Percentiles rank a stretch among this genome's conserved stretches.
Conservation (phyloP, 1,284 basidiomycete genomes). For the Boletus semigastroideus region DNA sequence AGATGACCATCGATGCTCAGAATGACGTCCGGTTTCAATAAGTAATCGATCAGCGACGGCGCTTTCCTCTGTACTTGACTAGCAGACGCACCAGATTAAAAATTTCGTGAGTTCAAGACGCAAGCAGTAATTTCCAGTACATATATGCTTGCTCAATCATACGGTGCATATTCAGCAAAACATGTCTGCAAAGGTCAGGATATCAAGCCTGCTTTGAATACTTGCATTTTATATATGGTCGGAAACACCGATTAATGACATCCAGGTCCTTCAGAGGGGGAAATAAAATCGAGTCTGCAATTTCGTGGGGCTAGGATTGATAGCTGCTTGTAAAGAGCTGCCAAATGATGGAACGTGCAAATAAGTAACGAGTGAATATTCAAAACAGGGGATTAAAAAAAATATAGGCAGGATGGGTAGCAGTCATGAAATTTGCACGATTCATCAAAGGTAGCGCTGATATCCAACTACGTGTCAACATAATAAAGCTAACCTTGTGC, state of each 20-base stretch:
- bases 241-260: slow-evolving; percentile 9
- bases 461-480: not conserved
- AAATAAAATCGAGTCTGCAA: not conserved
- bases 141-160: not conserved
- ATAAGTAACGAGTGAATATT: not conserved
- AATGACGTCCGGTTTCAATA: not conserved
- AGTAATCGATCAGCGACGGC: not conserved
- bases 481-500: not conserved
- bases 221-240: not conserved
- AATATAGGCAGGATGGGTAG: not conserved
- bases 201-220: not conserved
- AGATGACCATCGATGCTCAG: not conserved
- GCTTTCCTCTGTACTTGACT: not conserved
- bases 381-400: too few species aligned
- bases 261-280: not conserved
- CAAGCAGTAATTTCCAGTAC: not conserved
- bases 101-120: not conserved
- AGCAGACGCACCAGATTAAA: slow-evolving; percentile 11
- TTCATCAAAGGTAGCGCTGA: not conserved
- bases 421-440: not conserved
- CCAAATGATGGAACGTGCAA: not conserved
- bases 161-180: not conserved
- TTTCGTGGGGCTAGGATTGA: not conserved
- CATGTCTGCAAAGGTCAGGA: not conserved
- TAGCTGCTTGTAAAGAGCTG: not conserved